phyloP scores from a whole-genome alignment of 441 rosid genomes.

The Bruguiera hainesii region DNA sequence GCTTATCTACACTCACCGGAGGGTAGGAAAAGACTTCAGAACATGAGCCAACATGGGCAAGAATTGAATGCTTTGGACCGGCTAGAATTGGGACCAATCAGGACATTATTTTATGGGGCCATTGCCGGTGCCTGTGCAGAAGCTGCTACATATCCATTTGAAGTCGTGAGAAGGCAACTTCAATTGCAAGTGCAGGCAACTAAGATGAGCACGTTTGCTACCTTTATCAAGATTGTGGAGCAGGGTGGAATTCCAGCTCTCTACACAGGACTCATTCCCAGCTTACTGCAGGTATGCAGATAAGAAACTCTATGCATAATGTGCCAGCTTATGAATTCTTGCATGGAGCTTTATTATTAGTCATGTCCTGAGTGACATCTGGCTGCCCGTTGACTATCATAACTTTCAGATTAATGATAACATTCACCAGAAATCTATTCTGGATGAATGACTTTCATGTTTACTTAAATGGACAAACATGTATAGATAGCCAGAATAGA shows the following conservation, averaged over 20 bases:
- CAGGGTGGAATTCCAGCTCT: slow-evolving; percentile 74
- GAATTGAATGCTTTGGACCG: slow-evolving; percentile 63
- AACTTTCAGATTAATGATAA: neutral
- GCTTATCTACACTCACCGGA: slow-evolving; percentile 67
- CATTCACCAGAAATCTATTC: neutral
- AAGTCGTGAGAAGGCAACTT: slow-evolving; percentile 75
- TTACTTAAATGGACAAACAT: neutral
- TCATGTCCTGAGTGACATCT: neutral
- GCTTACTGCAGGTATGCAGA: slow-evolving; percentile 68
- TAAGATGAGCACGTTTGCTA: slow-evolving; percentile 54
- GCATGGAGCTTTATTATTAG: neutral
- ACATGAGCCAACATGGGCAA: slow-evolving; percentile 50
- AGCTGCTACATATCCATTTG: slow-evolving; percentile 78
- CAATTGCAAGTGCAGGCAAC: slow-evolving; percentile 61
- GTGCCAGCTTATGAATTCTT: slow-evolving; percentile 3
- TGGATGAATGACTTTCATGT: neutral
- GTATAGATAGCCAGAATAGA: neutral
- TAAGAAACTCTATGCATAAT: neutral
- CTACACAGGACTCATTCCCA: slow-evolving; percentile 76
- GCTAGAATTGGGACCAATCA: slow-evolving; percentile 72
- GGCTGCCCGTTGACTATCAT: too few species aligned
- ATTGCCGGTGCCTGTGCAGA: slow-evolving; percentile 84
- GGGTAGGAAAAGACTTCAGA: slow-evolving; percentile 56
- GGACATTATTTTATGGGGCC: slow-evolving; percentile 78
- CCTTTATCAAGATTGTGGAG: slow-evolving; percentile 51